Percentiles rank a stretch among this genome's conserved stretches.
Evolutionary conservation across 2,329 filamentous ascomycete genomes (phyloP).

Genomic region (Beauveria brongniartii): DNA sequence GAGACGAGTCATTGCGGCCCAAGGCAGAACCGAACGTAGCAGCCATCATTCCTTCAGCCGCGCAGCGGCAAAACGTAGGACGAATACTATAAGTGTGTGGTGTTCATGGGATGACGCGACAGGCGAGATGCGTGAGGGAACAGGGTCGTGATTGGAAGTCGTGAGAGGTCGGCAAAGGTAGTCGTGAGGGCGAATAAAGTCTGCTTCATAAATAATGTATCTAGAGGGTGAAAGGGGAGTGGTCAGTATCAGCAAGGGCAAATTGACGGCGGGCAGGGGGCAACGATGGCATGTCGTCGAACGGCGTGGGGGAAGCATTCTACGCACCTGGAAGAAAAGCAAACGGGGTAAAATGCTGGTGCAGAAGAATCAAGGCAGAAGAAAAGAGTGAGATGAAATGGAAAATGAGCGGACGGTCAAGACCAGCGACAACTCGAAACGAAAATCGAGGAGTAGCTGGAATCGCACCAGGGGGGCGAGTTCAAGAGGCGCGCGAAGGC

Average conservation of each 20-base stretch:
- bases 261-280: neutral
- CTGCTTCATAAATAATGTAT: conserved; percentile 15
- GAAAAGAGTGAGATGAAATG: conserved; percentile 21
- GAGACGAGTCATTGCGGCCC: conserved; percentile 22
- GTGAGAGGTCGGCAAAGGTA: neutral
- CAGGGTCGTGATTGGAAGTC: conserved; percentile 11
- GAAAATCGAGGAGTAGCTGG: conserved; percentile 40
- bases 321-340: conserved; percentile 16
- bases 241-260: neutral
- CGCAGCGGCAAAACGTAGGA: conserved; percentile 39
- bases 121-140: conserved; percentile 13
- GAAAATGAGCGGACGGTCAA: conserved; percentile 52
- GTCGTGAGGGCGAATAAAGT: conserved; percentile 11
- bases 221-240: neutral
- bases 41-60: conserved; percentile 39
- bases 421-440: conserved; percentile 45
- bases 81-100: conserved; percentile 15
- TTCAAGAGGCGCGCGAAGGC: conserved; percentile 10
- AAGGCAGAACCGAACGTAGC: conserved; percentile 31
- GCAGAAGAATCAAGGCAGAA: conserved; percentile 18
- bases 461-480: conserved; percentile 42
- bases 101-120: conserved; percentile 30
- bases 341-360: conserved; percentile 15
- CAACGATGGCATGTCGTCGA: neutral
- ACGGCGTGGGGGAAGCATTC: neutral